A percentile compares a stretch with the other conserved stretches of the same genome.
These are phyloP conservation scores for Xerocomus nothofagi DNA, from an alignment of 1,284 basidiomycete species.

Conservation along the genomic window DNA sequence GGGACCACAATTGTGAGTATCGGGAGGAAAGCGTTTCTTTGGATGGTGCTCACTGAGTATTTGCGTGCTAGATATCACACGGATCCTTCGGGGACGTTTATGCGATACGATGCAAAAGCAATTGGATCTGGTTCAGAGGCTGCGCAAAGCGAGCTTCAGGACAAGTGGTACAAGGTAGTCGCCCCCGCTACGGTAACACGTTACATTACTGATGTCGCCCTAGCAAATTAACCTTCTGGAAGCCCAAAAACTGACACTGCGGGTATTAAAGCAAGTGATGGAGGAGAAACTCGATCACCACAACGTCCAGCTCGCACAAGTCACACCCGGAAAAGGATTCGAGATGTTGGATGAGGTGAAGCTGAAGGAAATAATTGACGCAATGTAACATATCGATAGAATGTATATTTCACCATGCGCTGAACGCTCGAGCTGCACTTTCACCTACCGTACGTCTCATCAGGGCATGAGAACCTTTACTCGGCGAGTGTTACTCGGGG, in stretches of 20 bases:
- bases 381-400: constrained; percentile 51
- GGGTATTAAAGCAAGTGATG: constrained; percentile 98
- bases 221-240: constrained; percentile 93
- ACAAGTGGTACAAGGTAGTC: constrained; percentile 92
- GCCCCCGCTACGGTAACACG: not conserved
- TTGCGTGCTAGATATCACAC: constrained; percentile 78
- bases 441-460: not conserved
- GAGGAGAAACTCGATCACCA: constrained; percentile 71
- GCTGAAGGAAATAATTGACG: constrained; percentile 80
- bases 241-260: constrained; percentile 84
- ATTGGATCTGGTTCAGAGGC: constrained; percentile 98
- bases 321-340: constrained; percentile 76
- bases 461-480: not conserved
- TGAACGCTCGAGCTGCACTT: too few relatives aligned
- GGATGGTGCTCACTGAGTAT: constrained; percentile 8
- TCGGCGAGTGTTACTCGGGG: constrained; percentile 1
- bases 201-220: constrained; percentile 4
- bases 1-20: constrained; percentile 87
- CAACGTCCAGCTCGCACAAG: constrained; percentile 97
- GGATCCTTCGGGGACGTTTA: constrained; percentile 98
- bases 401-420: constrained; percentile 6
- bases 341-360: constrained; percentile 78
- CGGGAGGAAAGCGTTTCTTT: not conserved
- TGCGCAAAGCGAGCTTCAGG: constrained; percentile 95
- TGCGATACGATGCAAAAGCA: constrained; percentile 97